Evolutionary conservation across 306 rosid genomes (phyloP).

Genomic region (Ormosia emarginata): DNA sequence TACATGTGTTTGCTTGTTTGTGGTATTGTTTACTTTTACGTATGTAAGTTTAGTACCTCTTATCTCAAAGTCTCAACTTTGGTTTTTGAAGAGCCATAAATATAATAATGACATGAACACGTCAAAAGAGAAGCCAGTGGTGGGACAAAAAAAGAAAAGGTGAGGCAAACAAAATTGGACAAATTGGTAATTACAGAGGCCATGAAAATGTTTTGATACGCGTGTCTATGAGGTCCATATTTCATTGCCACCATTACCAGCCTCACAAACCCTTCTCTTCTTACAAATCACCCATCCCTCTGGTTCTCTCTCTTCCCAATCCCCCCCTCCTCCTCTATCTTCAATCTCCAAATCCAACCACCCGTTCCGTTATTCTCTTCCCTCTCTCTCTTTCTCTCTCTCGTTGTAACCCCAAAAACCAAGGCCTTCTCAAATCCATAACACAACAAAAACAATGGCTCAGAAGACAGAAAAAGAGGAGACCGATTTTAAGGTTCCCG

Average conservation of each 20-base stretch:
- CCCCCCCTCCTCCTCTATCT: background rate
- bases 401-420: background rate
- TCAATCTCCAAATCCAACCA: background rate
- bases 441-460: slow-evolving; percentile 38
- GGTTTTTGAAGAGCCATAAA: background rate
- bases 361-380: background rate
- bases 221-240: slow-evolving; percentile 88
- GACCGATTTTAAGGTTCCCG: slow-evolving; percentile 82
- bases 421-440: background rate
- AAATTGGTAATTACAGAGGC: slow-evolving; percentile 38
- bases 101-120: background rate
- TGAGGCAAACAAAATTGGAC: slow-evolving; percentile 17
- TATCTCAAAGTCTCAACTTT: background rate
- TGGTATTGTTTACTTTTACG: background rate
- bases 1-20: background rate
- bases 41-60: background rate
- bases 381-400: slow-evolving; percentile 15
- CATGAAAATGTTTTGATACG: slow-evolving; percentile 54
- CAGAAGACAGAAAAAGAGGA: slow-evolving; percentile 80
- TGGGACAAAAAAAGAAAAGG: background rate
- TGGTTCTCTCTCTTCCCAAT: background rate
- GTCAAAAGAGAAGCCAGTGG: background rate
- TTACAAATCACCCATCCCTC: slow-evolving; percentile 32
- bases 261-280: slow-evolving; percentile 49
- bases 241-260: slow-evolving; percentile 55